Conservation (phyloP, 2,329 filamentous ascomycete species). For the Pseudogymnoascus sp. region DNA sequence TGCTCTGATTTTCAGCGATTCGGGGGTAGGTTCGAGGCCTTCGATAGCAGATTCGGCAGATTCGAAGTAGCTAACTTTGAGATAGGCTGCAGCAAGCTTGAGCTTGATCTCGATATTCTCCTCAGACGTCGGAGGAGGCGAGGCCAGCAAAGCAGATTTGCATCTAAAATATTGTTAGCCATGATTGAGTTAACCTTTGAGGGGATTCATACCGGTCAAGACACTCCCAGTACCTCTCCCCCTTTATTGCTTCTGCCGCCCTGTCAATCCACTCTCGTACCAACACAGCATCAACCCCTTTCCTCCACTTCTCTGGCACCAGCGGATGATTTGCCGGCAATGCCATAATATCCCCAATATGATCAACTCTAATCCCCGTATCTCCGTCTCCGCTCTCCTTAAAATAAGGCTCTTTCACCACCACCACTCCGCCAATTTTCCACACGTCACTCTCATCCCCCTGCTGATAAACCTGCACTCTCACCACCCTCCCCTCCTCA, state of each 20-base stretch:
- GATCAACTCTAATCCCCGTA: constrained; percentile 3
- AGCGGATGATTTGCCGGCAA: background rate
- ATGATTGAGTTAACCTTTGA: background rate
- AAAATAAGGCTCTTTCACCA: constrained; percentile 49
- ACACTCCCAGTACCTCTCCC: background rate
- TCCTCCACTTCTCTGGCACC: constrained; percentile 1
- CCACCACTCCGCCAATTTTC: constrained; percentile 28
- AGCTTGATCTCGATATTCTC: constrained; percentile 9
- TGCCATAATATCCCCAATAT: background rate
- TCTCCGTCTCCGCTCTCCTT: constrained; percentile 24
- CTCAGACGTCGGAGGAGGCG: background rate
- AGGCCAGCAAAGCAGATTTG: background rate
- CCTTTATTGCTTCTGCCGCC: background rate
- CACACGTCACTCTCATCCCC: constrained; percentile 33
- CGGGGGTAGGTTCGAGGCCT: constrained; percentile 13
- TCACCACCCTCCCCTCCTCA: constrained; percentile 21
- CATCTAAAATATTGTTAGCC: background rate
- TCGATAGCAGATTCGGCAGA: constrained; percentile 63
- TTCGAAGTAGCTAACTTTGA: constrained; percentile 63
- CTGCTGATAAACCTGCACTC: constrained; percentile 38
- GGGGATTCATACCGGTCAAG: background rate
- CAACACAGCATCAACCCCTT: background rate
- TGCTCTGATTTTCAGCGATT: background rate
- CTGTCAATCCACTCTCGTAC: constrained; percentile 1
- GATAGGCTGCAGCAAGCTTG: constrained; percentile 55